These are phyloP conservation scores for Colletotrichum acutatum DNA, from an alignment of 2,329 filamentous ascomycete genomes.

Conservation along the genomic window DNA sequence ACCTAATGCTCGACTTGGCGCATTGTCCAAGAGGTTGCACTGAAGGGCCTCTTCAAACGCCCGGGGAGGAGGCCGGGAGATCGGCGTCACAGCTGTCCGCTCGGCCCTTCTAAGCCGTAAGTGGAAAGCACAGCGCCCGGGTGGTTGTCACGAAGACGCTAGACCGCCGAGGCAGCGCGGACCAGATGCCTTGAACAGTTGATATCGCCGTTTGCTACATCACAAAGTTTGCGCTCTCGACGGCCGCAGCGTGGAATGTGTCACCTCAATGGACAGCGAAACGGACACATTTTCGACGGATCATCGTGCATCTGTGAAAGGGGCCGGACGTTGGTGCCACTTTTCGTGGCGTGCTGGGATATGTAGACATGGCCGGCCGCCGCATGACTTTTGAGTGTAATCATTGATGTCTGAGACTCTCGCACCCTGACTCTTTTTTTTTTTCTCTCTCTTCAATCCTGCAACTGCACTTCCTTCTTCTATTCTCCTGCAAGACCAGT, in stretches of 20 bases:
- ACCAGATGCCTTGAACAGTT: conserved; percentile 28
- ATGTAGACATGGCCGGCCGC: conserved; percentile 15
- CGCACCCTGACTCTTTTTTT: background rate
- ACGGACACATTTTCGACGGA: conserved; percentile 5
- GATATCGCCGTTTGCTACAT: conserved; percentile 30
- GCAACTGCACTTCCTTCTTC: background rate
- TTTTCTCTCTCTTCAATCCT: background rate
- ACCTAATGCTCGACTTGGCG: background rate
- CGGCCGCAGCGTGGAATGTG: conserved; percentile 21
- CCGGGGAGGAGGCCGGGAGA: conserved; percentile 19
- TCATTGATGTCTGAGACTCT: conserved; percentile 18
- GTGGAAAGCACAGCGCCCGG: conserved; percentile 28
- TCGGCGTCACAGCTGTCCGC: conserved; percentile 29
- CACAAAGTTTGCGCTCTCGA: conserved; percentile 21
- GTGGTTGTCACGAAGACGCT: conserved; percentile 16
- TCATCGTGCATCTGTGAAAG: conserved; percentile 9
- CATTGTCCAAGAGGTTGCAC: conserved; percentile 6
- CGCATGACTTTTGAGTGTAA: conserved; percentile 13
- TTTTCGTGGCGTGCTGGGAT: conserved; percentile 22
- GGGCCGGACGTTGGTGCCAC: conserved; percentile 14
- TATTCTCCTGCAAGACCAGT: background rate
- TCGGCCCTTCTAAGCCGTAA: conserved; percentile 27
- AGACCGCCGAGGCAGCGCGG: conserved; percentile 26
- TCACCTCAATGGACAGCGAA: conserved; percentile 24
- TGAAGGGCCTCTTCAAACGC: conserved; percentile 15